These are phyloP conservation scores for Candida montana DNA, from an alignment of 805 yeast species.

Conservation along the genomic window DNA sequence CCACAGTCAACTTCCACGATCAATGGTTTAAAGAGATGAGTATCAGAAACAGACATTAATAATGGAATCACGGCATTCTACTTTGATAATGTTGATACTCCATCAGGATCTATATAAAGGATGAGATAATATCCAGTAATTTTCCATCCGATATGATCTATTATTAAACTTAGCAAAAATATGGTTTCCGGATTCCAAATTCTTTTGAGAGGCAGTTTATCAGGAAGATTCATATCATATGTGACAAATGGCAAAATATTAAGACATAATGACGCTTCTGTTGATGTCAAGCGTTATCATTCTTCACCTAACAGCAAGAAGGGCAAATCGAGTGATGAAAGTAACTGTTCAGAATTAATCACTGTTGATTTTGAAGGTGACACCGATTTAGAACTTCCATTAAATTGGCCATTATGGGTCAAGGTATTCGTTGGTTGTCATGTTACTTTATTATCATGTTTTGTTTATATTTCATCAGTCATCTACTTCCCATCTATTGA, in stretches of 20 bases:
- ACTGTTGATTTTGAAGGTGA: constrained; percentile 1
- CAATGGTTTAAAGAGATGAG: no score
- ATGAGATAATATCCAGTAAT: no score
- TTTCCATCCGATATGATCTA: no score
- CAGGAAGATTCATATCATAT: background rate
- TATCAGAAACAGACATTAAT: no score
- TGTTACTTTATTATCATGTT: constrained; percentile 41
- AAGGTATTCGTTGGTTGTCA: constrained; percentile 35
- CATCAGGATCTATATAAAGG: no score
- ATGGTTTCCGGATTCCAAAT: constrained; percentile 2
- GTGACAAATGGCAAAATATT: background rate
- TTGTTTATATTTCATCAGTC: constrained; percentile 54
- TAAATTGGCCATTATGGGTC: constrained; percentile 45
- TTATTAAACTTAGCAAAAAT: no score
- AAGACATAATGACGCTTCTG: background rate
- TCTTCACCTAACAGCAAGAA: background rate
- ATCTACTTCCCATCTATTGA: constrained; percentile 48
- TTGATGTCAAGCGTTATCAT: no score
- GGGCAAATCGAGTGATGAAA: background rate
- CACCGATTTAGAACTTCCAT: constrained; percentile 50
- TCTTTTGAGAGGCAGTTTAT: constrained; percentile 1
- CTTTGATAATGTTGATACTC: no score
- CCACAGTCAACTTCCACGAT: no score
- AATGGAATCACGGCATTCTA: no score
- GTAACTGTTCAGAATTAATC: background rate